Evolutionary conservation across 352 stramenopile genomes (phyloP).

Genomic region (Globisporangium ultimum): DNA sequence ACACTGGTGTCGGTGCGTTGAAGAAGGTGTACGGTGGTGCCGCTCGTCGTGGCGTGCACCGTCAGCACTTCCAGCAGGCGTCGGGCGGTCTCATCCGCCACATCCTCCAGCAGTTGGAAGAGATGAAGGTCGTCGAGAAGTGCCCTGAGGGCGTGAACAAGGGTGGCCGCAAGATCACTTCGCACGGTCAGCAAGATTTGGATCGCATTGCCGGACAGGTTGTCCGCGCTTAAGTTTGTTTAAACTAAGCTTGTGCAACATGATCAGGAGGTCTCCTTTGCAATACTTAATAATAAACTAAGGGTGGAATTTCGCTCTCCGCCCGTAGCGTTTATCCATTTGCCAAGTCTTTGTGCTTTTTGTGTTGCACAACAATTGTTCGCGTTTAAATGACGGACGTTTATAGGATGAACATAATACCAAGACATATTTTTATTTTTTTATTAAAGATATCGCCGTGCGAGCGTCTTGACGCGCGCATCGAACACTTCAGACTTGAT

Average conservation of each 20-base stretch:
- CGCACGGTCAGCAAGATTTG: slow-evolving; percentile 98
- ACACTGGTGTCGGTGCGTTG: slow-evolving; percentile 95
- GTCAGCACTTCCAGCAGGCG: slow-evolving; percentile 96
- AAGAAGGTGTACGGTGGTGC: slow-evolving; percentile 98
- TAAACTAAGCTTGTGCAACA: slow-evolving; percentile 16
- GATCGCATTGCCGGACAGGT: slow-evolving; percentile 98
- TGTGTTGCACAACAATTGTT: not conserved
- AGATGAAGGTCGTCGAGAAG: slow-evolving; percentile 98
- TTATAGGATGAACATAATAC: too few relatives aligned
- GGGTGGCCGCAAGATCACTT: slow-evolving; percentile 93
- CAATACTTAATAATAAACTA: slow-evolving; percentile 35
- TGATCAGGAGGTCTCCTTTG: slow-evolving; percentile 50
- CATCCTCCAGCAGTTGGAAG: slow-evolving; percentile 97
- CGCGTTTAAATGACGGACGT: too few relatives aligned
- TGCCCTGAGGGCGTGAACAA: slow-evolving; percentile 88
- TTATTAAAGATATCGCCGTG: slow-evolving; percentile 75
- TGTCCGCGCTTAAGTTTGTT: slow-evolving; percentile 67
- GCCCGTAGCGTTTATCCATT: slow-evolving; percentile 12
- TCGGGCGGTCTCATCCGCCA: slow-evolving; percentile 96
- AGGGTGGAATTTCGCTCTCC: slow-evolving; percentile 20
- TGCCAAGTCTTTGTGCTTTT: slow-evolving; percentile 8
- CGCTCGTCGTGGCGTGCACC: slow-evolving; percentile 89
- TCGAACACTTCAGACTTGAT: slow-evolving; percentile 94
- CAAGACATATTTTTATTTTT: too few relatives aligned
- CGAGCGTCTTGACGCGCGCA: slow-evolving; percentile 85